These are phyloP conservation scores for Ormosia emarginata DNA, from an alignment of 306 rosid species.

Conservation along the genomic window DNA sequence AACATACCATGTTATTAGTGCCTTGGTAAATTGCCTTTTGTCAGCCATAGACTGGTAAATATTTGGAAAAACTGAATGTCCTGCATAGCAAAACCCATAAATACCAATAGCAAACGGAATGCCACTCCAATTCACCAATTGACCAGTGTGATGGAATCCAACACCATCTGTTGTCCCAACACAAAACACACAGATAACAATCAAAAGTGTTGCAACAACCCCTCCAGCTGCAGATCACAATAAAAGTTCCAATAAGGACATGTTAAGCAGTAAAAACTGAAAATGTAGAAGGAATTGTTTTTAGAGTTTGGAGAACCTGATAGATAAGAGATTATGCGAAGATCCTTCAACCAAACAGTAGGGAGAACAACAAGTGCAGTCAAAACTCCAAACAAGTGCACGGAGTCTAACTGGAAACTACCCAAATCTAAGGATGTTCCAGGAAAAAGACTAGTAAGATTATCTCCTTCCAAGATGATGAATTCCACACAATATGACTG, in stretches of 20 bases:
- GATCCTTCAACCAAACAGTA: conserved; percentile 72
- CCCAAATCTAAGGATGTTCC: conserved; percentile 59
- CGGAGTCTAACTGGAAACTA: conserved; percentile 48
- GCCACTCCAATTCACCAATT: conserved; percentile 58
- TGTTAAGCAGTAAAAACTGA: background rate
- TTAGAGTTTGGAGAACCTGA: conserved; percentile 50
- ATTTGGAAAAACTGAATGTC: conserved; percentile 79
- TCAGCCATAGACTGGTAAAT: conserved; percentile 85
- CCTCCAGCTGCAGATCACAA: conserved; percentile 64
- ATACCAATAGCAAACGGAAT: conserved; percentile 74
- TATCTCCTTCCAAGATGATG: conserved; percentile 85
- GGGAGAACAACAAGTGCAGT: conserved; percentile 71
- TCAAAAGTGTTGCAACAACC: conserved; percentile 52
- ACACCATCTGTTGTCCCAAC: conserved; percentile 49
- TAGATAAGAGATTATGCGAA: conserved; percentile 62
- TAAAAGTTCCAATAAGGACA: conserved; percentile 6
- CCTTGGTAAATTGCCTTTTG: conserved; percentile 54
- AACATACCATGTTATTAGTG: conserved; percentile 34
- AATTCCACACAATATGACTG: conserved; percentile 81
- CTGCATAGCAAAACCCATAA: conserved; percentile 77
- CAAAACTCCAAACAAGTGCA: conserved; percentile 66
- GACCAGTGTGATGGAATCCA: conserved; percentile 63
- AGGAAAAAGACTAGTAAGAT: conserved; percentile 65
- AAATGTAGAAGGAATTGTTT: background rate
- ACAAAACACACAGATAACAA: conserved; percentile 52